Evolutionary conservation across 2,329 filamentous ascomycete species (phyloP).

Genomic region (Chrysoporthe deuterocubensis): DNA sequence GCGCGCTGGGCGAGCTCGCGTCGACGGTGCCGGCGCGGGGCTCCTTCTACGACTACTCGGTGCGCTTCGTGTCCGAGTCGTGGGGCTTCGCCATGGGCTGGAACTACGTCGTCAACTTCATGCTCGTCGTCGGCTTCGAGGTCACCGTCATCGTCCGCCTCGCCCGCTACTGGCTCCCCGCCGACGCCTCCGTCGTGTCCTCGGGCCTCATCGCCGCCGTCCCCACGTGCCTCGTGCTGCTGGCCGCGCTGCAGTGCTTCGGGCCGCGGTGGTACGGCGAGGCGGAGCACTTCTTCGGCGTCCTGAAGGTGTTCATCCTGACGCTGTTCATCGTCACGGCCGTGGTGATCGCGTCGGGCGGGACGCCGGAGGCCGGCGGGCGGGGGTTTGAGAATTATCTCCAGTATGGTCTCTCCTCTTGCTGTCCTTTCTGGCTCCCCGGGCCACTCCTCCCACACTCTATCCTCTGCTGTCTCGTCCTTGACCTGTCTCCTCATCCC

Average conservation of each 20-base stretch:
- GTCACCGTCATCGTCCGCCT: constrained; percentile 41
- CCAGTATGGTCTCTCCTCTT: constrained; percentile 5
- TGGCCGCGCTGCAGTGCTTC: constrained; percentile 45
- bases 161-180: constrained; percentile 36
- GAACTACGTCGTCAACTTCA: constrained; percentile 44
- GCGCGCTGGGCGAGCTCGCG: constrained; percentile 38
- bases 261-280: constrained; percentile 51
- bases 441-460: too few species aligned
- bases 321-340: constrained; percentile 61
- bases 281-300: constrained; percentile 56
- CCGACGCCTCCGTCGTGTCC: not conserved
- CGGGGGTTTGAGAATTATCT: constrained; percentile 23
- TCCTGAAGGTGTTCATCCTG: constrained; percentile 56
- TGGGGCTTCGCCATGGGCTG: constrained; percentile 47
- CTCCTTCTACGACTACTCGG: constrained; percentile 45
- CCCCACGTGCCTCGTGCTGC: constrained; percentile 40
- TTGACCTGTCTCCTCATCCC: too few species aligned
- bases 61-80: constrained; percentile 42
- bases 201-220: constrained; percentile 25
- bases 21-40: constrained; percentile 41
- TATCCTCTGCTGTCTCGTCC: too few species aligned
- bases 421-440: not conserved
- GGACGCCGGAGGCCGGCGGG: constrained; percentile 34
- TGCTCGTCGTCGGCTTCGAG: constrained; percentile 44
- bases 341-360: constrained; percentile 52